Evolutionary conservation across 768 basidiomycete species (phyloP), one percentile per base, ranked within the genome.

Genomic region (Tricholoma bakamatsutake): DNA sequence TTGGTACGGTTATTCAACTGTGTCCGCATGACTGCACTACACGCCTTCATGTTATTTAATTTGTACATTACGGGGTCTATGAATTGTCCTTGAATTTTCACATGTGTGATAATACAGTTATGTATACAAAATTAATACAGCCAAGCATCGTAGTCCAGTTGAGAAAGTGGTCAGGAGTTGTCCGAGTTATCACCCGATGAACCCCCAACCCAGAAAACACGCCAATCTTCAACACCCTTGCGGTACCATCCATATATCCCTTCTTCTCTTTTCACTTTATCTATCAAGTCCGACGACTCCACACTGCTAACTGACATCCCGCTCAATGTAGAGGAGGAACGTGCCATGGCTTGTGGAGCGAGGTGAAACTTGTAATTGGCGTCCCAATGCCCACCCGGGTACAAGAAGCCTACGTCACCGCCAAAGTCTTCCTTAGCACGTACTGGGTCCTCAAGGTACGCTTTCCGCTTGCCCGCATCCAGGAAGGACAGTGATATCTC

Each of bases 141-240:
- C 24, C 43, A 5, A 27, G 11, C 12, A 45, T 7, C 43, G 4
- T 46, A 46, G 46, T 17, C n/a, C 15, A 28, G 21, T 24, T 46
- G 17, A 6, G 40, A 28, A 30, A 3, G 15, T 47, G 9, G 3
- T 48, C 28, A 30, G 28, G 27, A 47, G 7, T 30, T 13, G 13
- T 53, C 56, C 31, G 31, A 46, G 15, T 60, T 60, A 48, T 69
- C 69, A 30, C 71, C 70, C 5, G 68, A 68, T 61, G 71, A 72
- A 18, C 88, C 88, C 0, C 90, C 90, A 9, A 91, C 70, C 90
- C 90, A 93, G 64, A 93, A 84, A 11, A 93, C 80, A 18, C 90
- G 75, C 80, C 84, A 93, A 63, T 93, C 90, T 53, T 83, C 80
- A 3, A 74, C 58, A 13, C 85, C 90, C 63, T 85, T 90, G 61